Evolutionary conservation across 2,329 filamentous ascomycete genomes (phyloP).

Genomic region (Huntiella savannae): DNA sequence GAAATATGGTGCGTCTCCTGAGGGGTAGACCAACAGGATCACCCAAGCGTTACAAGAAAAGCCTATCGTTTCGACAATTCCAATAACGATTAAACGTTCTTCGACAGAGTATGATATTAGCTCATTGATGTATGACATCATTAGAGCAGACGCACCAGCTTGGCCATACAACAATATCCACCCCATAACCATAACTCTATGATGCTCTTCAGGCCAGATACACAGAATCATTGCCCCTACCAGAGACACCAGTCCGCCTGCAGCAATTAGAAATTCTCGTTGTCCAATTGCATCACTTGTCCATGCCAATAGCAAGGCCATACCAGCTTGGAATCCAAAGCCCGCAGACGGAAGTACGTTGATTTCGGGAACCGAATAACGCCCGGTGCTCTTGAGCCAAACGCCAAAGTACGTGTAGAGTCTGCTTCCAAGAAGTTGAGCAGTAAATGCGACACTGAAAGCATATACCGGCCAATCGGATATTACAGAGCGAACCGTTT

Average conservation of each 20-base stretch:
- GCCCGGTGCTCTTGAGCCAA: conserved; percentile 18
- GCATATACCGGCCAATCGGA: conserved; percentile 18
- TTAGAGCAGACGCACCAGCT: conserved; percentile 19
- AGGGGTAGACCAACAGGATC: conserved; percentile 21
- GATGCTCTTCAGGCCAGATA: conserved; percentile 19
- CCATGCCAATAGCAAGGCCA: conserved; percentile 34
- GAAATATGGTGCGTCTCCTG: conserved; percentile 21
- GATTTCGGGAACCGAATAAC: conserved; percentile 24
- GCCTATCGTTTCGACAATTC: conserved; percentile 26
- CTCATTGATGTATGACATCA: conserved; percentile 30
- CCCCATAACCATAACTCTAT: conserved; percentile 19
- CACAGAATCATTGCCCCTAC: conserved; percentile 19
- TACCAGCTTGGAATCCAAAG: conserved; percentile 23
- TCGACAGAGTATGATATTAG: conserved; percentile 26
- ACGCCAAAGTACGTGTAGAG: conserved; percentile 20
- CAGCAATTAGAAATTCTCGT: conserved; percentile 34
- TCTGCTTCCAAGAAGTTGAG: conserved; percentile 20
- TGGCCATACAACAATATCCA: conserved; percentile 21
- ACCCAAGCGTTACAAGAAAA: conserved; percentile 28
- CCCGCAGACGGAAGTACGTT: conserved; percentile 30
- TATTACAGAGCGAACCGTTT: conserved; percentile 16
- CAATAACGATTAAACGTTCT: conserved; percentile 29
- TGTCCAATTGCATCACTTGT: conserved; percentile 30
- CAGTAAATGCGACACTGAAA: conserved; percentile 18
- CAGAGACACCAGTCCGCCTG: conserved; percentile 23